Percentiles rank a stretch among this genome's conserved stretches.
These are phyloP conservation scores for Juncus effusus DNA, from an alignment of 176 grass and related monocot genomes.

Conservation along the genomic window DNA sequence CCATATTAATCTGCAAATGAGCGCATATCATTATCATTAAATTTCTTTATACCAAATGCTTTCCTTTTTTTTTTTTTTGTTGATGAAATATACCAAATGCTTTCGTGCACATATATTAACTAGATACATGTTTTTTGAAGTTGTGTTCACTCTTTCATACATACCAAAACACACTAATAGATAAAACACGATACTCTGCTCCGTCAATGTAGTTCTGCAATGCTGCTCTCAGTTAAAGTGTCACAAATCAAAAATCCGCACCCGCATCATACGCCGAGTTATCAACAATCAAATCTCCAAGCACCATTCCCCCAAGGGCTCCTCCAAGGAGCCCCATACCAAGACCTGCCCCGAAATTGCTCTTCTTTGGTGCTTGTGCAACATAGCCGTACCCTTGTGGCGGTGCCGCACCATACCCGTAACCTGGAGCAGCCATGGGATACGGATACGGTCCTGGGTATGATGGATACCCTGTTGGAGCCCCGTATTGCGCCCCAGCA, in stretches of 20 bases:
- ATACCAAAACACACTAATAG: too few species aligned
- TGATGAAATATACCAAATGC: too few species aligned
- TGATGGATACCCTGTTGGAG: conserved; percentile 23
- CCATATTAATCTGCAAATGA: too few species aligned
- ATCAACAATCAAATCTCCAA: conserved; percentile 23
- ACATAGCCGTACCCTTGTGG: conserved; percentile 40
- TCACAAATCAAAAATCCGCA: not conserved
- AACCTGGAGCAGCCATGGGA: conserved; percentile 24
- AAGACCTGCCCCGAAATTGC: conserved; percentile 15
- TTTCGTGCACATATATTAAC: too few species aligned
- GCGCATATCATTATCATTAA: too few species aligned
- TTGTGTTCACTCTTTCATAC: too few species aligned
- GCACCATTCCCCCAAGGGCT: conserved; percentile 26
- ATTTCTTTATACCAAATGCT: too few species aligned
- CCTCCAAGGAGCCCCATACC: conserved; percentile 25
- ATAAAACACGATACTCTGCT: too few species aligned
- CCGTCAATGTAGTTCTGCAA: not conserved
- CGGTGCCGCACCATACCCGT: conserved; percentile 31
- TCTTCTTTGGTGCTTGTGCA: not conserved
- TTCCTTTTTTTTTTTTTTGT: too few species aligned
- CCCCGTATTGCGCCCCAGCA: conserved; percentile 15
- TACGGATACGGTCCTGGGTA: conserved; percentile 28
- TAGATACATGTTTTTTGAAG: too few species aligned
- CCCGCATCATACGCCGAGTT: conserved; percentile 13
- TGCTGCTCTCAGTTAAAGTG: not conserved